phyloP scores from a whole-genome alignment of 1,139 yeast species.

The Starmera stellimalicola region DNA sequence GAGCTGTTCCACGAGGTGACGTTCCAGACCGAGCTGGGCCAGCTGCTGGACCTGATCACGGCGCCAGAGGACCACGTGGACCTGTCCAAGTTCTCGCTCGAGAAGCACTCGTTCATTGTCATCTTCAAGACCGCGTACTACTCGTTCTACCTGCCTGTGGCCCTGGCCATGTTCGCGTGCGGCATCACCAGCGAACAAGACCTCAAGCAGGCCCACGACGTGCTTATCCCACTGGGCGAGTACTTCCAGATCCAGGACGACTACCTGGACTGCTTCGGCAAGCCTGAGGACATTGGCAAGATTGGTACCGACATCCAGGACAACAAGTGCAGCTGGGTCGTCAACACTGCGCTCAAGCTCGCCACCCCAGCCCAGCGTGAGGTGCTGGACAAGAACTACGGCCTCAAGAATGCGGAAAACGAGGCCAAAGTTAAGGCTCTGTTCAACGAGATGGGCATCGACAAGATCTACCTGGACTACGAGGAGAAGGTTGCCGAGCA shows the following conservation, averaged over 20 bases:
- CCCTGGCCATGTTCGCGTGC: slow-evolving; percentile 89
- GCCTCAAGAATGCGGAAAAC: slow-evolving; percentile 61
- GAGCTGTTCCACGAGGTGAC: slow-evolving; percentile 94
- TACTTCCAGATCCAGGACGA: slow-evolving; percentile 99
- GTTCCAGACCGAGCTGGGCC: slow-evolving; percentile 97
- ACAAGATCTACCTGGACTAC: slow-evolving; percentile 62
- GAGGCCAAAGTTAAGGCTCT: slow-evolving; percentile 70
- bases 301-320: slow-evolving; percentile 98
- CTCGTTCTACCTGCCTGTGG: slow-evolving; percentile 96
- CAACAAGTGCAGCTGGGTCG: slow-evolving; percentile 97
- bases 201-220: slow-evolving; percentile 79
- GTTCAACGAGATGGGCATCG: slow-evolving; percentile 67
- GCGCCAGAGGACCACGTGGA: slow-evolving; percentile 96
- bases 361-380: slow-evolving; percentile 76
- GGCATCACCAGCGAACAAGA: slow-evolving; percentile 66
- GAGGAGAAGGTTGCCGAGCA: slow-evolving; percentile 71
- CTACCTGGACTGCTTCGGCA: slow-evolving; percentile 93
- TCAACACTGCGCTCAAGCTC: slow-evolving; percentile 82
- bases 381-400: slow-evolving; percentile 80
- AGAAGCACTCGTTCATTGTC: slow-evolving; percentile 90
- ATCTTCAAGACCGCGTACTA: slow-evolving; percentile 96
- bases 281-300: slow-evolving; percentile 95
- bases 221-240: slow-evolving; percentile 92
- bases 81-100: slow-evolving; percentile 74
- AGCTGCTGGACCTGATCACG: slow-evolving; percentile 86